Base-by-base conservation (phyloP, 164 flowering plant genomes). In the Umbellularia californica region DNA sequence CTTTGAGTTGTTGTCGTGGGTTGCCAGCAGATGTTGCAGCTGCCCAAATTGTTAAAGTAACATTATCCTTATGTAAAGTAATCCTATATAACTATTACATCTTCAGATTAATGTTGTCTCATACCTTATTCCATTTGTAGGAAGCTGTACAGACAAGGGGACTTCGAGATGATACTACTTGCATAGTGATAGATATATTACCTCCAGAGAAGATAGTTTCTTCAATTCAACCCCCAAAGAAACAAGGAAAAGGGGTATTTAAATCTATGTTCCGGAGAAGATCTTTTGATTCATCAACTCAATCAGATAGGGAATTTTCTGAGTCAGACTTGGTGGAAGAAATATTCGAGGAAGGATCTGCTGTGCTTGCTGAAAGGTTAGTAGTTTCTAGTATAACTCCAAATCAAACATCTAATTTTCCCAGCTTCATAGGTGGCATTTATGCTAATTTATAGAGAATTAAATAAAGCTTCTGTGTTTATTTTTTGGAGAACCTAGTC, bases 161-260 rank as follows among this genome's bases (percentile, higher is more conserved):
- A 58, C 89, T 94, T 71, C 81, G 97, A 78, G 99, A 96, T 84
- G 99, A 96, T 79, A 96, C 99, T 28, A 96, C 99, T 72, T 96
- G 97, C 84, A 94, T 96, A 80, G 98, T 96, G 23, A 76, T 92
- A 50, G 98, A 96, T 77, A 82, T 96, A 70, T 51, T 84, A 75
- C 92, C 91, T 5, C 89, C 84, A 33, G 99, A 90, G 82, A 94
- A 90, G 83, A 22, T 68, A 52, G 81, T 83, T 52, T 86, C 87
- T 81, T 82, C 88, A 52, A 14, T 83, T 75, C 91, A 92, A 52
- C 88, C 87, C 23, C 87, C 85, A 65, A 96, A 89, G 86, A 94
- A 94, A 86, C 87, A 71, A 25, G 97, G 89, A 33, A 96, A 83
- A 84, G 87, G 92, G 77, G 89, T 90, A 17, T 87, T 96, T 70